phyloP scores from a whole-genome alignment of 495 filamentous ascomycete species.

The Daldinia loculata region DNA sequence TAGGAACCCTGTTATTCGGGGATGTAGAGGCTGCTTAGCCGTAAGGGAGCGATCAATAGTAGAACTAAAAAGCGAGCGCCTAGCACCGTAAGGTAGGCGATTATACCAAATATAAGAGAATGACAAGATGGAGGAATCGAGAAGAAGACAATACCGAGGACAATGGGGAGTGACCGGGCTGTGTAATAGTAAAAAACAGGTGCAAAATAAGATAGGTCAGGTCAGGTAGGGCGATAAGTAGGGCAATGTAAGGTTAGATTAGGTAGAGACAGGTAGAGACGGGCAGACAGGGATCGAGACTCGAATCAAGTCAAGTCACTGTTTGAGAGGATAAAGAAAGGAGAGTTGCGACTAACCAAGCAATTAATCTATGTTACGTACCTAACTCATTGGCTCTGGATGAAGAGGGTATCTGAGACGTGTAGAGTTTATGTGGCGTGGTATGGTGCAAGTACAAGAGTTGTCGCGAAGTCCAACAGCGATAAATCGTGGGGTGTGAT shows the following conservation, averaged over 20 bases:
- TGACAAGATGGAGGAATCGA: background rate
- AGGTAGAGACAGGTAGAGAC: slow-evolving; percentile 9
- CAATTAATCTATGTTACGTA: background rate
- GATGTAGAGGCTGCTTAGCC: slow-evolving; percentile 12
- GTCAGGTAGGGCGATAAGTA: slow-evolving; percentile 1
- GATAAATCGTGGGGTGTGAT: slow-evolving; percentile 37
- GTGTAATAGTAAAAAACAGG: slow-evolving; percentile 24
- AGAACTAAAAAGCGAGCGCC: background rate
- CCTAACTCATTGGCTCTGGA: background rate
- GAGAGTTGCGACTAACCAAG: background rate
- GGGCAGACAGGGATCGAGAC: background rate
- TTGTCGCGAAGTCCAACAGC: slow-evolving; percentile 16
- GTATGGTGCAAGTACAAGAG: slow-evolving; percentile 6
- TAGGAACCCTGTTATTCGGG: slow-evolving; percentile 5
- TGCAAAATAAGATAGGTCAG: slow-evolving; percentile 13
- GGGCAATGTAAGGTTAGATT: slow-evolving; percentile 4
- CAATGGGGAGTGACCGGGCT: slow-evolving; percentile 19
- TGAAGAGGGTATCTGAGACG: slow-evolving; percentile 5
- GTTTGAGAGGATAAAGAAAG: background rate
- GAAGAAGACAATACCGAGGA: slow-evolving; percentile 5
- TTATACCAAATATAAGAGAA: slow-evolving; percentile 7
- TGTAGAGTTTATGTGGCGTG: background rate
- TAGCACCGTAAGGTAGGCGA: slow-evolving; percentile 10
- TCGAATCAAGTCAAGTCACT: background rate
- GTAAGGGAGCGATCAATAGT: background rate